phyloP scores from a whole-genome alignment of 805 yeast species.

The Candida namnaoensis region DNA sequence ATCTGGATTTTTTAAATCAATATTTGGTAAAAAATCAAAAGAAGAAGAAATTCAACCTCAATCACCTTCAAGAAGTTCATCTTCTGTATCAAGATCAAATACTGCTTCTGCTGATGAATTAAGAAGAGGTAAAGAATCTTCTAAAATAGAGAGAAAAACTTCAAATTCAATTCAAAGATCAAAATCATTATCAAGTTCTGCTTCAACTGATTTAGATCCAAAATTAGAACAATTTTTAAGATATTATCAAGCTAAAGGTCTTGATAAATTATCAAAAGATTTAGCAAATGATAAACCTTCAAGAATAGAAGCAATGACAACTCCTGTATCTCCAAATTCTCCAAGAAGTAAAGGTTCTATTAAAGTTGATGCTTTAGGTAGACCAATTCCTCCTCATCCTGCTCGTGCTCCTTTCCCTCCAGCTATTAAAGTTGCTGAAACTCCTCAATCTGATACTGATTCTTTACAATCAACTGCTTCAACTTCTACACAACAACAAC shows the following conservation, averaged over 20 bases:
- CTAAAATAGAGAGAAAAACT: too few species aligned
- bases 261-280: constrained; percentile 13
- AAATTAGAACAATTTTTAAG: constrained; percentile 37
- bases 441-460: constrained; percentile 1
- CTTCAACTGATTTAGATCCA: constrained; percentile 28
- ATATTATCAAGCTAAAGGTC: constrained; percentile 23
- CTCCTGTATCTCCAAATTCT: background rate
- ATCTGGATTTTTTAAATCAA: constrained; percentile 26
- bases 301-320: background rate
- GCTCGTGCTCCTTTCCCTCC: constrained; percentile 36
- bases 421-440: constrained; percentile 30
- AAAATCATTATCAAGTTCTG: background rate
- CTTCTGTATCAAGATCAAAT: too few species aligned
- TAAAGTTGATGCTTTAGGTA: constrained; percentile 29
- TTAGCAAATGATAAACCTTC: constrained; percentile 1
- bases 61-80: too few species aligned
- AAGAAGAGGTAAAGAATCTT: background rate
- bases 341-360: background rate
- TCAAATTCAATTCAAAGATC: too few species aligned
- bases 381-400: constrained; percentile 47
- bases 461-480: background rate
- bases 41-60: too few species aligned
- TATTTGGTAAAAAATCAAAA: constrained; percentile 21
- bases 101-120: constrained; percentile 5
- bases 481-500: constrained; percentile 3